phyloP scores from a whole-genome alignment of 2,329 filamentous ascomycete genomes.

The Fusarium concolor region DNA sequence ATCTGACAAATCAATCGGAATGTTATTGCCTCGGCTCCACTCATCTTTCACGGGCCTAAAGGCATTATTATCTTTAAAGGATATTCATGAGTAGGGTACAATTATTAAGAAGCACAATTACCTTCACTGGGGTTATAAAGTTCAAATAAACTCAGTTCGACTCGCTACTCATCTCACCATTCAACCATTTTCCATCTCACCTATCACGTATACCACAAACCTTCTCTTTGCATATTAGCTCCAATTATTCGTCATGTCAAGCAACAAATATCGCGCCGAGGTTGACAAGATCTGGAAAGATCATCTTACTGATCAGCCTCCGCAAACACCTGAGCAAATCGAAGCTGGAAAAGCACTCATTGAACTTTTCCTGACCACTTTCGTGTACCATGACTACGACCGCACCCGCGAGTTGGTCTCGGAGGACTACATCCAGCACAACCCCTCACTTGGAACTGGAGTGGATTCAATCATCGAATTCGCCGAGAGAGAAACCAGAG shows the following conservation, averaged over 20 bases:
- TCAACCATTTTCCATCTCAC: not conserved
- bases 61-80: no score
- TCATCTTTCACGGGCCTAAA: not conserved
- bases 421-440: not conserved
- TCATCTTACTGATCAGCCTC: not conserved
- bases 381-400: not conserved
- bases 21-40: not conserved
- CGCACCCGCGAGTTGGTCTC: not conserved
- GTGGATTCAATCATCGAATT: not conserved
- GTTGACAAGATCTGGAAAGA: not conserved
- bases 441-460: not conserved
- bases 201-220: not conserved
- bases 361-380: not conserved
- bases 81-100: no score
- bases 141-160: not conserved
- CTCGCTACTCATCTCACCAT: not conserved
- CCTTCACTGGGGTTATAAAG: not conserved
- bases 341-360: not conserved
- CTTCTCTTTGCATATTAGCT: not conserved
- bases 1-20: not conserved
- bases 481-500: not conserved
- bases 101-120: no score
- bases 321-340: not conserved
- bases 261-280: not conserved
- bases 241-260: not conserved